A percentile compares a stretch with the other conserved stretches of the same genome.
phyloP scores from a whole-genome alignment of 148 eudicot species.

The Beta vulgaris region DNA sequence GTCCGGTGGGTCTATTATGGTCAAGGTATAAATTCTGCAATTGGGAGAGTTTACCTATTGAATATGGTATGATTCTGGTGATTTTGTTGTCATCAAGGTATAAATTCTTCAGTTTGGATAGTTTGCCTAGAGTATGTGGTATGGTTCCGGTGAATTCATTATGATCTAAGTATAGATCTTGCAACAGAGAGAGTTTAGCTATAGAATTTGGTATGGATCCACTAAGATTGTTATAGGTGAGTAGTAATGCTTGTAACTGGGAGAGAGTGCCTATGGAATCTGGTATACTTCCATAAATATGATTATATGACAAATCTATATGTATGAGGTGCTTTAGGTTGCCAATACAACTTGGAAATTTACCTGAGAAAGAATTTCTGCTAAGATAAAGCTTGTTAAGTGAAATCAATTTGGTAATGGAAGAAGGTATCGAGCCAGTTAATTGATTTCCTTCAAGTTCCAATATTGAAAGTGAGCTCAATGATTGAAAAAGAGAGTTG shows the following conservation, averaged over 20 bases:
- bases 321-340: constrained; percentile 34
- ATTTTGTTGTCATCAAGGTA: constrained; percentile 25
- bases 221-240: constrained; percentile 39
- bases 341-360: constrained; percentile 50
- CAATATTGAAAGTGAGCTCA: constrained; percentile 31
- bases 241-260: constrained; percentile 28
- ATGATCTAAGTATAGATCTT: not conserved
- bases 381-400: constrained; percentile 46
- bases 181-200: constrained; percentile 39
- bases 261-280: constrained; percentile 52
- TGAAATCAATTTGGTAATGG: constrained; percentile 35
- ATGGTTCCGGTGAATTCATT: not conserved
- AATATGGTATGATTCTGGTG: constrained; percentile 35
- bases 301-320: constrained; percentile 57
- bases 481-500: constrained; percentile 24
- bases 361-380: constrained; percentile 42
- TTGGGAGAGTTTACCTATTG: constrained; percentile 48
- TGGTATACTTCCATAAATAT: constrained; percentile 49
- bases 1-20: constrained; percentile 40
- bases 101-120: not conserved
- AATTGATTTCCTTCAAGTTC: constrained; percentile 45
- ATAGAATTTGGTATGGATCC: constrained; percentile 59
- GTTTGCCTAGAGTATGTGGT: not conserved
- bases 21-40: constrained; percentile 36
- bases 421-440: constrained; percentile 49